Base-by-base conservation (phyloP, 192 early-diverging fungal species). In the Dissophora ornata region DNA sequence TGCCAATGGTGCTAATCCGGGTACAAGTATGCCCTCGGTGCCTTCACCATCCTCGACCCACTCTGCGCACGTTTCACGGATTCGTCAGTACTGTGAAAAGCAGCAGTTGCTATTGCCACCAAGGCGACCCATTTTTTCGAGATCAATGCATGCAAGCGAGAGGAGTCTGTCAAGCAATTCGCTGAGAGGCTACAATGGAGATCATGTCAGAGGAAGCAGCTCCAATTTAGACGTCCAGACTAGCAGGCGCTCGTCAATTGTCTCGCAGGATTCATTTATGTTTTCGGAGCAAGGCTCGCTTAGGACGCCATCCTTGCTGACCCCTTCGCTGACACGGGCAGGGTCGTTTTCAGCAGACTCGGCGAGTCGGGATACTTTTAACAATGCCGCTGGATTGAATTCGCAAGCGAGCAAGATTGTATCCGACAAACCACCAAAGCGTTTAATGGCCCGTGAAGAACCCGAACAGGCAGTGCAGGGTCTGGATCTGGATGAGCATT, bases 201-300 rank as follows among this genome's bases (percentile, higher is more conserved):
- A 36, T 1, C 45, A 52, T 3, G 18, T n/a, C 6, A 66, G 46
- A 21, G 53, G 52, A 15, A 24, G 33, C 36, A 41, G 40, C 15
- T 77, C 59, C 5, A 55, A 21, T 19, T 3, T 34, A 0, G 73
- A 77, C 25, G 9, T 77, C 15, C 54, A 62, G 13, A 67, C 73
- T 0, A 77, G 73, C 58, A 77, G 73, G 46, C 63, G 73, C 0
- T 77, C 73, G 2, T 77, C 73, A 2, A 67, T 77, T 0, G 64
- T 77, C 1, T 77, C 73, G 8, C 73, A 77, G 34, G 64, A 77
- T 26, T 77, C 73, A 11, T 77, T 67, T 47, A 67, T 77, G 73
- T 41, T 62, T 5, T 77, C 73, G 19, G 73, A 77, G 16, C 73
- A 77, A 29, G 47, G 73, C 19, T 57, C 64, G 2, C 58, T 62